Base-by-base conservation (phyloP, 73 alveolate species). In the Stentor roeselii region DNA sequence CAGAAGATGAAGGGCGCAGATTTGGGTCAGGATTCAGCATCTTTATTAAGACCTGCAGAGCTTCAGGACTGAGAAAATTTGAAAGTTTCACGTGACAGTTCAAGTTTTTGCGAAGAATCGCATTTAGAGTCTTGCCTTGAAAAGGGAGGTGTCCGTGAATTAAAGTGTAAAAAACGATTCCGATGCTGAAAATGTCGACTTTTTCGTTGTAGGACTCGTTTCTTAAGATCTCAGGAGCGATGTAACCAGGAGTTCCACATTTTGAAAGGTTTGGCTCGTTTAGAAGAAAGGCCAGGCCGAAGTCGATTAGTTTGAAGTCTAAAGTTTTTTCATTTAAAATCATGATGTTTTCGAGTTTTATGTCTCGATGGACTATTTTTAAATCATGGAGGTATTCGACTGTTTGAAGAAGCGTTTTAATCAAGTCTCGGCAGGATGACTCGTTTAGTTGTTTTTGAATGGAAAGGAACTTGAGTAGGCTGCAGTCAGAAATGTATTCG, bases 261-360 rank as follows among this genome's bases (percentile, higher is more conserved):
- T 50, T 50, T 50, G 6, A 11, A 50, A 11, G 67, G 30, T 50
- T 6, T 11, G 67, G 67, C 30, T 6, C 6, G 21, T 6, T 50
- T 6, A 11, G 6, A 50, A 50, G 6, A 50, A 11, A 50, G 21
- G 93, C 89, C 41, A 88, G 75, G 32, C 93, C 93, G 76, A 88
- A 85, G 87, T 88, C 93, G 58, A 88, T 88, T 36, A 75, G 31
- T 11, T 30, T 82, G 39, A 83, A 50, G 36, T 36, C 88, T 76
- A 75, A 50, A 75, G 21, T 75, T 40, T n/a, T 83, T 74, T 75
- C 86, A 34, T 40, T 34, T 1, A 11, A 1, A 14, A 67, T 91
- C 80, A 97, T 90, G 39, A 97, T 94, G 88, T 97, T 97, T 82
- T 97, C 99, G 42, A 97, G 95, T 86, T 97, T 97, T 15, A 97